phyloP scores from a whole-genome alignment of 768 basidiomycete species.

The Hebeloma cylindrosporum region DNA sequence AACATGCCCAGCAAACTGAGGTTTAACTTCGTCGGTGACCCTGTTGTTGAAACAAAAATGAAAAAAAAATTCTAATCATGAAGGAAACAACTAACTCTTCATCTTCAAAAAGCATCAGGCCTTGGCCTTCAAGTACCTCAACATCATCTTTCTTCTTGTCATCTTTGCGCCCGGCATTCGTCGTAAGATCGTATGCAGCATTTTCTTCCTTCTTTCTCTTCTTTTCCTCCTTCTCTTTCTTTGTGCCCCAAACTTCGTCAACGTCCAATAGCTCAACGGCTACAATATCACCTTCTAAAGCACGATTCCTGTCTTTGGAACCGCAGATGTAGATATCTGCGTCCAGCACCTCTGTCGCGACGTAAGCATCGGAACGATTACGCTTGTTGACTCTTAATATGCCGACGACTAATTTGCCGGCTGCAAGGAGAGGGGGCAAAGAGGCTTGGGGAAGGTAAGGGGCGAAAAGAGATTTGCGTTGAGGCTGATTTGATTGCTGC shows the following conservation, averaged over 20 bases:
- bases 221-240: constrained; percentile 99
- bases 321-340: constrained; percentile 99
- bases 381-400: constrained; percentile 97
- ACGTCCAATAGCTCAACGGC: constrained; percentile 97
- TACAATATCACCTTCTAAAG: constrained; percentile 97
- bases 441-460: constrained; percentile 98
- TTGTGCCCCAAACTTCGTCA: constrained; percentile 97
- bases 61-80: constrained; percentile 1
- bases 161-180: constrained; percentile 75
- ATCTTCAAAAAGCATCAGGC: constrained; percentile 94
- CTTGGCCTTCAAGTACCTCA: constrained; percentile 98
- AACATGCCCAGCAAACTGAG: constrained; percentile 97
- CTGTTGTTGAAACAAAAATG: constrained; percentile 35
- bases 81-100: constrained; percentile 67
- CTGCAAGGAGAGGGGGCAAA: constrained; percentile 91
- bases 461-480: constrained; percentile 97
- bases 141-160: constrained; percentile 99
- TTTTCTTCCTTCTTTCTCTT: constrained; percentile 99
- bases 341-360: constrained; percentile 96
- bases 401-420: constrained; percentile 97
- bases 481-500: constrained; percentile 88
- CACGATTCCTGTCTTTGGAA: constrained; percentile 97
- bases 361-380: constrained; percentile 97
- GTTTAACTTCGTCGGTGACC: constrained; percentile 97
- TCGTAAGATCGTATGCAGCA: constrained; percentile 86